Conservation (phyloP, 768 basidiomycete genomes). For the Tulasnella sp. region DNA sequence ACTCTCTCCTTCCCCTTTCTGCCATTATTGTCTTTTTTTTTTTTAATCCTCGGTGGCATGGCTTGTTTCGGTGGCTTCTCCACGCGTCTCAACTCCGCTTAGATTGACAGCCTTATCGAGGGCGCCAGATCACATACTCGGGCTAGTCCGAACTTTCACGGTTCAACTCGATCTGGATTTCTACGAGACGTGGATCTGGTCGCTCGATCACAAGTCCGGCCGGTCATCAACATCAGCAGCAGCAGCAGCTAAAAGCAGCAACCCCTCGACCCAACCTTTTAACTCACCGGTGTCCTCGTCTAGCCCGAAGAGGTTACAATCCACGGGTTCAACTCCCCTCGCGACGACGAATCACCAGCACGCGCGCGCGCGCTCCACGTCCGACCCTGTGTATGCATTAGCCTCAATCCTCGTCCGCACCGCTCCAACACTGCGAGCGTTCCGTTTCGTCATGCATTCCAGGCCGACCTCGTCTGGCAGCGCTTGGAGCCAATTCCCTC, state of each 20-base stretch:
- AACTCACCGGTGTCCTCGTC: neutral
- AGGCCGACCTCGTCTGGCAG: constrained; percentile 15
- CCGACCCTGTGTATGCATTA: constrained; percentile 14
- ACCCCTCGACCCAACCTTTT: neutral
- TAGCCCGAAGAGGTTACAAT: constrained; percentile 3
- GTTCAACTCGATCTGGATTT: constrained; percentile 22
- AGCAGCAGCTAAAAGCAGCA: neutral
- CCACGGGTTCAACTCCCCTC: neutral
- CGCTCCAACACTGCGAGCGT: constrained; percentile 16
- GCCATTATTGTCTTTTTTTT: neutral
- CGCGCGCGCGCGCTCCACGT: neutral
- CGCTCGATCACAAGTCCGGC: neutral
- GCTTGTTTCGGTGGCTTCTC: constrained; percentile 16
- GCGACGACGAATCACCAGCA: neutral
- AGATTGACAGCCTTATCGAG: constrained; percentile 14
- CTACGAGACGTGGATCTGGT: constrained; percentile 25
- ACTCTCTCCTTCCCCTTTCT: neutral
- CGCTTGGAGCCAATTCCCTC: constrained; percentile 28
- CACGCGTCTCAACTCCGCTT: constrained; percentile 13
- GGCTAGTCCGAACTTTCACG: constrained; percentile 11
- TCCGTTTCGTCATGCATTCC: constrained; percentile 23
- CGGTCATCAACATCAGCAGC: neutral
- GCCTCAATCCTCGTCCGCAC: constrained; percentile 24
- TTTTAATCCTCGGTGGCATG: neutral
- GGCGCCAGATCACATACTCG: constrained; percentile 20